Conservation (phyloP, 2,329 filamentous ascomycete genomes). For the Capronia americana region DNA sequence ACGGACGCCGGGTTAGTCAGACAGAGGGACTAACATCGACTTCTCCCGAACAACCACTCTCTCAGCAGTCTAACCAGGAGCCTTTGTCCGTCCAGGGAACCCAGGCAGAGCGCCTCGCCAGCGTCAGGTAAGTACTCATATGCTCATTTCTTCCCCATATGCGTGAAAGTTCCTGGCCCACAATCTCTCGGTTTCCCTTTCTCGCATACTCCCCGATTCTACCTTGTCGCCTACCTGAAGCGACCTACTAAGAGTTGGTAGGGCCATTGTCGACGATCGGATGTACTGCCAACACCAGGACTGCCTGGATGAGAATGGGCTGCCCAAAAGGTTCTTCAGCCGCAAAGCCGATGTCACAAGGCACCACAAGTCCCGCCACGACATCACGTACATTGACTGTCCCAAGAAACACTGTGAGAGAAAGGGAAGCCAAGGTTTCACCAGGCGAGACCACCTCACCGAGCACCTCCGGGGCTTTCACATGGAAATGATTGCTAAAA, state of each 20-base stretch:
- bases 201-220: not conserved
- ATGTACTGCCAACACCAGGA: slow-evolving; percentile 38
- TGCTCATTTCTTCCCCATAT: not conserved
- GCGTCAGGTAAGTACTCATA: slow-evolving; percentile 5
- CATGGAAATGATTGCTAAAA: slow-evolving; percentile 51
- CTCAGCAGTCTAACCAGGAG: not conserved
- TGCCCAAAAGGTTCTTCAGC: slow-evolving; percentile 45
- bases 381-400: slow-evolving; percentile 51
- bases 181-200: not conserved
- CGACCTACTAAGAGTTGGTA: not conserved
- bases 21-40: not conserved
- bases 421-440: slow-evolving; percentile 59
- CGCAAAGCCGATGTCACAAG: slow-evolving; percentile 58
- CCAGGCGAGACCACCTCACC: slow-evolving; percentile 62
- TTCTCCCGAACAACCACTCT: not conserved
- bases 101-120: not conserved
- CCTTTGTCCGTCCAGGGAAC: not conserved
- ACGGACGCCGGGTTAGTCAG: not conserved
- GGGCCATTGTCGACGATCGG: slow-evolving; percentile 2
- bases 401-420: slow-evolving; percentile 52
- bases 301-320: slow-evolving; percentile 39
- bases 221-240: not conserved
- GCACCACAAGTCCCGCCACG: slow-evolving; percentile 56
- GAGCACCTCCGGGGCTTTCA: slow-evolving; percentile 66
- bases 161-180: not conserved